phyloP scores from a whole-genome alignment of 225 moss, liverwort and hornwort species.

The Bryum argenteum region DNA sequence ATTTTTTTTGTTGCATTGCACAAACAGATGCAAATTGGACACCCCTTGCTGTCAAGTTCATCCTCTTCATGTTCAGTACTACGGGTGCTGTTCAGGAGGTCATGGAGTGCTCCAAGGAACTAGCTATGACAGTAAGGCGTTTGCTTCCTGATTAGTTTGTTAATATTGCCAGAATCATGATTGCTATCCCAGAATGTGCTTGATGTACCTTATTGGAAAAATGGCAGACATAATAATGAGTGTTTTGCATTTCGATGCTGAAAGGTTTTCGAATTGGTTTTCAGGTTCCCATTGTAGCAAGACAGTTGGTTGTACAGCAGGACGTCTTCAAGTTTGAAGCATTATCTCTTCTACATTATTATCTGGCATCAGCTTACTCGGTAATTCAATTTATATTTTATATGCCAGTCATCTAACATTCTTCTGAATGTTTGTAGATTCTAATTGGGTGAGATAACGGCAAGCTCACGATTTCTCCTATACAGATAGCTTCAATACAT shows the following conservation, averaged over 20 bases:
- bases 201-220: neutral
- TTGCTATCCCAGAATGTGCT: neutral
- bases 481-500: too few species aligned
- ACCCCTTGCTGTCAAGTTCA: conserved; percentile 73
- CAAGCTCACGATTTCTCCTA: too few species aligned
- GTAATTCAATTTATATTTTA: conserved; percentile 42
- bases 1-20: conserved; percentile 31
- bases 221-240: neutral
- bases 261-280: conserved; percentile 26
- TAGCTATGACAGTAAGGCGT: conserved; percentile 61
- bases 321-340: conserved; percentile 90
- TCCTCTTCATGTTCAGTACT: conserved; percentile 63
- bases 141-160: conserved; percentile 12
- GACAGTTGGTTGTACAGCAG: conserved; percentile 72
- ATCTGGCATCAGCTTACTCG: conserved; percentile 74
- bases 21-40: conserved; percentile 74
- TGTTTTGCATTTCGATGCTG: conserved; percentile 25
- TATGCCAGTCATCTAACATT: neutral
- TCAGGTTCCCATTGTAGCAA: conserved; percentile 80
- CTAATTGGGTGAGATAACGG: conserved; percentile 1
- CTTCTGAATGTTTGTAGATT: conserved; percentile 13
- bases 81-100: conserved; percentile 55
- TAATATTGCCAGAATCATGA: conserved; percentile 4
- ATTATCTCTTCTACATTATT: conserved; percentile 79
- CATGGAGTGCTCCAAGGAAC: conserved; percentile 61